phyloP scores from a whole-genome alignment of 257 asterid species.

The Nicotiana otophora region DNA sequence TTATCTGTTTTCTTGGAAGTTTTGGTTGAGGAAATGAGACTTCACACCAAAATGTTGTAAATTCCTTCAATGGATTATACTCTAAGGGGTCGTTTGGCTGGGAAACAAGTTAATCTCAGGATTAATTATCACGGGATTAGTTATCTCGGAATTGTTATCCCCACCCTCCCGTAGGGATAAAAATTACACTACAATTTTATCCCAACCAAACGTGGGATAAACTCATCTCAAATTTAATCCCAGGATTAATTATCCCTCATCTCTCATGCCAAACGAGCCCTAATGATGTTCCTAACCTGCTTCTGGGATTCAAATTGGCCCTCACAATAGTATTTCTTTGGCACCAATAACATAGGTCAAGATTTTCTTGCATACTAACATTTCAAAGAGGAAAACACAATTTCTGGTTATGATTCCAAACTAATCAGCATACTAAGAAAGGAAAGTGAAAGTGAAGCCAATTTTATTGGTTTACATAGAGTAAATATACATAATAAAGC shows the following conservation, averaged over 20 bases:
- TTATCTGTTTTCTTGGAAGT: background rate
- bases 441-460: background rate
- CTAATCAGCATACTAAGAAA: background rate
- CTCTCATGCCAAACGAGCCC: no score
- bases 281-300: background rate
- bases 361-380: background rate
- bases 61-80: background rate
- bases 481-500: background rate
- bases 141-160: no score
- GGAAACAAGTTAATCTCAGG: no score
- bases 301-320: background rate
- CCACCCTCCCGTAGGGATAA: no score
- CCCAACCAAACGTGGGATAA: no score
- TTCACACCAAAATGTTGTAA: background rate
- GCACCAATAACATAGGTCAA: background rate
- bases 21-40: background rate
- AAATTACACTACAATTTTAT: no score
- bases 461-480: background rate
- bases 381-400: background rate
- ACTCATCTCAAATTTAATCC: no score
- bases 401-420: background rate
- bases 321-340: background rate
- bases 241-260: no score
- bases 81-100: no score
- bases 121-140: no score